Percentiles rank a stretch among this genome's conserved stretches.
Evolutionary conservation across 352 stramenopile species (phyloP).

Genomic region (Lagenidium giganteum): DNA sequence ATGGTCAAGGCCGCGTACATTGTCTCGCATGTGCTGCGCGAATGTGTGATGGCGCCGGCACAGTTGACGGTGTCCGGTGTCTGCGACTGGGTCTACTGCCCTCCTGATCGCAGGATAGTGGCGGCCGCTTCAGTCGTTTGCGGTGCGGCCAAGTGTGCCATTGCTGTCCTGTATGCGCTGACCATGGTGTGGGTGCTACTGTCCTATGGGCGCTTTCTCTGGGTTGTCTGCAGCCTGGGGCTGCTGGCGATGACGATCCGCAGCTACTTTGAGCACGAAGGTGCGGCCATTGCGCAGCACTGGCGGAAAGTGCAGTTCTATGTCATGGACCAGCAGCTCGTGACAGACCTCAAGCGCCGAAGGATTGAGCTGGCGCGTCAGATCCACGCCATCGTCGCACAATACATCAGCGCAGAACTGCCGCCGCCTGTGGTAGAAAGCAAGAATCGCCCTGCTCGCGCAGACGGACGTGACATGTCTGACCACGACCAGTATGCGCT

Average conservation of each 20-base stretch:
- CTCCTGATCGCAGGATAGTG: constrained; percentile 20
- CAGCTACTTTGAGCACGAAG: too few relatives aligned
- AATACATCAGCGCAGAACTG: constrained; percentile 61
- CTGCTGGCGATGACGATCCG: too few relatives aligned
- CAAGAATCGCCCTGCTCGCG: constrained; percentile 51
- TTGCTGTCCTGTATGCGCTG: constrained; percentile 29
- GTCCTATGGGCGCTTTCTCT: constrained; percentile 17
- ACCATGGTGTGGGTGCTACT: constrained; percentile 29
- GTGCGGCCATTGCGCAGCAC: constrained; percentile 43
- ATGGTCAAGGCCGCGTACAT: constrained; percentile 43
- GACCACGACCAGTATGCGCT: constrained; percentile 59
- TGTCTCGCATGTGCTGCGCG: constrained; percentile 29
- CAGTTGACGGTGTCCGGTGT: constrained; percentile 39
- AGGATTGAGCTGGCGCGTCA: constrained; percentile 47
- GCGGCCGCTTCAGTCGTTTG: constrained; percentile 18
- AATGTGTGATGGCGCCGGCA: constrained; percentile 32
- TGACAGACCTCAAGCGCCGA: constrained; percentile 44
- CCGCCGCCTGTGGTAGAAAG: constrained; percentile 54
- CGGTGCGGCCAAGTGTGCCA: constrained; percentile 26
- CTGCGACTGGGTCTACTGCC: constrained; percentile 51
- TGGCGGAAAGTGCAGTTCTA: constrained; percentile 77
- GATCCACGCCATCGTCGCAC: constrained; percentile 62
- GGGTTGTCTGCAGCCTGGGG: constrained; percentile 27
- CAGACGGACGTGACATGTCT: too few relatives aligned
- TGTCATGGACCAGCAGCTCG: constrained; percentile 54